Evolutionary conservation across 2,329 filamentous ascomycete species (phyloP).

Genomic region (Chaetomium sp.): DNA sequence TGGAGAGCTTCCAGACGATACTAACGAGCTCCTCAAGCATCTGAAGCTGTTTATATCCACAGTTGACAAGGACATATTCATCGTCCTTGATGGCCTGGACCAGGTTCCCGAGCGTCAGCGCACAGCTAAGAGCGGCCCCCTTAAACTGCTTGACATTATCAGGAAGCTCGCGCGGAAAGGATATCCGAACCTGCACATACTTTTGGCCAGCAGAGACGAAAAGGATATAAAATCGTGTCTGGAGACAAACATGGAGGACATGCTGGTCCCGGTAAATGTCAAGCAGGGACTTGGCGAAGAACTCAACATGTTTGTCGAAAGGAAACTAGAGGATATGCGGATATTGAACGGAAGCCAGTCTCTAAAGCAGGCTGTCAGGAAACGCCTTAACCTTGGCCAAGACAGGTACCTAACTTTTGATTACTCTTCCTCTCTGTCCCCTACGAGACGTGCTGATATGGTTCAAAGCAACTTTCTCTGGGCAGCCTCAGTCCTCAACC

Average conservation of each 20-base stretch:
- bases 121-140: neutral
- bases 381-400: neutral
- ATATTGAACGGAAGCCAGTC: neutral
- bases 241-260: neutral
- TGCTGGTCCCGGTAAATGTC: neutral
- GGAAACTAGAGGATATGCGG: neutral
- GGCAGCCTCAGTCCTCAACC: neutral
- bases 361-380: neutral
- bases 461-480: neutral
- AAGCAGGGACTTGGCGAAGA: neutral
- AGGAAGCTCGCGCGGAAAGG: neutral
- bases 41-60: neutral
- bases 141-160: neutral
- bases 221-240: neutral
- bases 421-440: neutral
- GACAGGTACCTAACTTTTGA: neutral
- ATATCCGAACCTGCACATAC: neutral
- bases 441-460: neutral
- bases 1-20: neutral
- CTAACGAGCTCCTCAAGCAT: neutral
- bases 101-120: neutral
- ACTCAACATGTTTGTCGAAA: neutral
- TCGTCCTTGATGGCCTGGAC: neutral
- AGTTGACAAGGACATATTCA: neutral
- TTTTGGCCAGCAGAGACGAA: neutral